Percentiles rank a stretch among this genome's conserved stretches.
Conservation (phyloP, 1,284 basidiomycete species). For the Microstroma glucosiphilum region DNA sequence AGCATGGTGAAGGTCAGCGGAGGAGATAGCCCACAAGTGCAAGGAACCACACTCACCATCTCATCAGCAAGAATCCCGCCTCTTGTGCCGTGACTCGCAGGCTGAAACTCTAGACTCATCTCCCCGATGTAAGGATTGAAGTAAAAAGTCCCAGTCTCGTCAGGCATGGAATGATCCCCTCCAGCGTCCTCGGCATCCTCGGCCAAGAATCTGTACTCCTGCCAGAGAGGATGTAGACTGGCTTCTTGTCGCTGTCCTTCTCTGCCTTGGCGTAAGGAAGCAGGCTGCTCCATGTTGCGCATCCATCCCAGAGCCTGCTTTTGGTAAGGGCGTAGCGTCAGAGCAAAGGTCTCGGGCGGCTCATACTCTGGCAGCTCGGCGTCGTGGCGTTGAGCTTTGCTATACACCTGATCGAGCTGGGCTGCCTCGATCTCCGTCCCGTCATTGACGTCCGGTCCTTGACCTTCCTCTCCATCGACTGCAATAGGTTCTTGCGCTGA, state of each 20-base stretch:
- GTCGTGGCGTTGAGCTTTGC: conserved; percentile 71
- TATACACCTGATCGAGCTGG: conserved; percentile 41
- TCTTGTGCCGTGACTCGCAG: conserved; percentile 67
- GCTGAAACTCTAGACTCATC: conserved; percentile 77
- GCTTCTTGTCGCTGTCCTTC: conserved; percentile 48
- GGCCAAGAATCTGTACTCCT: conserved; percentile 60
- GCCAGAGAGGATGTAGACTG: conserved; percentile 85
- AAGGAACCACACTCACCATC: conserved; percentile 52
- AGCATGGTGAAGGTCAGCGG: too few species aligned
- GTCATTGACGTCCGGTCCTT: conserved; percentile 29
- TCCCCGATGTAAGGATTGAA: conserved; percentile 64
- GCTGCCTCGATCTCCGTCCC: conserved; percentile 36
- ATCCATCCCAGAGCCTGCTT: conserved; percentile 97
- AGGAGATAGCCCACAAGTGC: too few species aligned
- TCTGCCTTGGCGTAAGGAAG: neutral
- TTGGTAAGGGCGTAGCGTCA: conserved; percentile 76
- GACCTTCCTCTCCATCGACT: conserved; percentile 20
- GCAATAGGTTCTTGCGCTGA: conserved; percentile 24
- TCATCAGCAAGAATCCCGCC: conserved; percentile 83
- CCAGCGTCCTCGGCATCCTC: conserved; percentile 14
- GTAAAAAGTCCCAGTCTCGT: conserved; percentile 25
- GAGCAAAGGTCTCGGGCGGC: conserved; percentile 69
- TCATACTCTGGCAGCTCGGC: conserved; percentile 71
- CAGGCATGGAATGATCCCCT: neutral
- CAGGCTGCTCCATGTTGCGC: conserved; percentile 67